A percentile compares a stretch with the other conserved stretches of the same genome.
Evolutionary conservation across 108 stramenopile genomes (phyloP).

Genomic region (Conticribra guillardii): DNA sequence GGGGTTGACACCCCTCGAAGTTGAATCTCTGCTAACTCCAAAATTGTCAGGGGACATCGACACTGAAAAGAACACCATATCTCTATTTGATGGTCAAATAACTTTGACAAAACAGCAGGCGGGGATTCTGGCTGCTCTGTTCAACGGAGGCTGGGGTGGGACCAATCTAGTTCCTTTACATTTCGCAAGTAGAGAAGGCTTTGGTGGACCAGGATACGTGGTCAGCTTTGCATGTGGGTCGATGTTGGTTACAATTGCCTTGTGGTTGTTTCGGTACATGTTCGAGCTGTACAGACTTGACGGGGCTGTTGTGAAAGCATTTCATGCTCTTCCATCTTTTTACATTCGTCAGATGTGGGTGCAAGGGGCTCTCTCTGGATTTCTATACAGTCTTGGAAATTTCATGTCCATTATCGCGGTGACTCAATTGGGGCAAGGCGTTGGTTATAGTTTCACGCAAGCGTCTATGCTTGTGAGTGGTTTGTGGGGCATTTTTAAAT

Average conservation of each 20-base stretch:
- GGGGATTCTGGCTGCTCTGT: slow-evolving; percentile 66
- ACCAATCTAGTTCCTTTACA: slow-evolving; percentile 71
- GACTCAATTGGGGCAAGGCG: slow-evolving; percentile 41
- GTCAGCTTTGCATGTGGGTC: slow-evolving; percentile 61
- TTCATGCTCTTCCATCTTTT: slow-evolving; percentile 54
- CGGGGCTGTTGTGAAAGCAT: slow-evolving; percentile 31
- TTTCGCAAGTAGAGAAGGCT: slow-evolving; percentile 50
- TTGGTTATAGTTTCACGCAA: slow-evolving; percentile 48
- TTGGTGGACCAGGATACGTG: slow-evolving; percentile 52
- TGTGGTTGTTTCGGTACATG: slow-evolving; percentile 53
- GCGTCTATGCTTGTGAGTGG: slow-evolving; percentile 47
- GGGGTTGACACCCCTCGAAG: slow-evolving; percentile 13
- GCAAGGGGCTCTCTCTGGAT: slow-evolving; percentile 49
- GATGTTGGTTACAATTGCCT: slow-evolving; percentile 43
- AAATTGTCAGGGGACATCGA: neutral
- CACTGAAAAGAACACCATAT: slow-evolving; percentile 11
- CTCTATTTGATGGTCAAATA: slow-evolving; percentile 47
- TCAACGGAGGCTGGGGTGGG: slow-evolving; percentile 56
- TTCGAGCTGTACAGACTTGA: slow-evolving; percentile 21
- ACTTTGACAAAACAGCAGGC: slow-evolving; percentile 47
- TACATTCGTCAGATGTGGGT: slow-evolving; percentile 63
- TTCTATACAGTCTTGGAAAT: slow-evolving; percentile 34
- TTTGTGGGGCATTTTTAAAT: slow-evolving; percentile 49
- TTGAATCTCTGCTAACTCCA: slow-evolving; percentile 23
- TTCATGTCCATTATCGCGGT: slow-evolving; percentile 41